Evolutionary conservation across 768 basidiomycete genomes (phyloP).

Genomic region (Tricholomella constricta): DNA sequence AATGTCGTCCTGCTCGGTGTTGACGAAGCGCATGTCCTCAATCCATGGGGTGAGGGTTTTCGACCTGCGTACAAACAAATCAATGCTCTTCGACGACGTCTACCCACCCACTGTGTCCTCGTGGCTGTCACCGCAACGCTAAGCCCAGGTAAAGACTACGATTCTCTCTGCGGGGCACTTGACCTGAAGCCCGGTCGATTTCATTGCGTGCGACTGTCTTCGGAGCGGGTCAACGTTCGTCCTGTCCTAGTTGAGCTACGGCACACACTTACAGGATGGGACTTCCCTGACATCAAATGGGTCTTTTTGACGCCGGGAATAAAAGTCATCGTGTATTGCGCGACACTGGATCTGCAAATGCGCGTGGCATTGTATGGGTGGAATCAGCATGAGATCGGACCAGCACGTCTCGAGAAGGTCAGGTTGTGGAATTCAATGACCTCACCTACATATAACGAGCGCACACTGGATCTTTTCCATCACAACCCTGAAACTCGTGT

Average conservation of each 20-base stretch:
- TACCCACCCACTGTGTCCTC: constrained; percentile 18
- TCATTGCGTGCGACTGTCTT: neutral
- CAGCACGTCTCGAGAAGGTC: neutral
- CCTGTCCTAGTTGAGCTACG: constrained; percentile 1
- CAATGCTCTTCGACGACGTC: constrained; percentile 12
- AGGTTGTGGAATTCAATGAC: no score
- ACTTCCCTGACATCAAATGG: constrained; percentile 7
- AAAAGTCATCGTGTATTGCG: constrained; percentile 10
- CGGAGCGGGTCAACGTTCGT: constrained; percentile 4
- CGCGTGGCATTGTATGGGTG: constrained; percentile 6
- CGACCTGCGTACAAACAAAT: constrained; percentile 22
- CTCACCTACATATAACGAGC: constrained; percentile 7
- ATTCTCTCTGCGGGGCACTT: constrained; percentile 8
- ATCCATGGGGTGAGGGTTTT: constrained; percentile 24
- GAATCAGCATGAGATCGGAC: no score
- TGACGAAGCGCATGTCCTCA: constrained; percentile 26
- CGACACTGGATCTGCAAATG: constrained; percentile 2
- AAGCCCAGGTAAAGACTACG: constrained; percentile 5
- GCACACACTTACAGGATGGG: constrained; percentile 1
- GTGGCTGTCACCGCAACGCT: constrained; percentile 18
- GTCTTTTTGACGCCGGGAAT: neutral
- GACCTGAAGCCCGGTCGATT: constrained; percentile 5
- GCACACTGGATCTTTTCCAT: constrained; percentile 2
- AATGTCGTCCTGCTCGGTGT: constrained; percentile 26
- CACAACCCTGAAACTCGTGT: constrained; percentile 5